These are phyloP conservation scores for Chlorella sp. DNA, from an alignment of 139 green algal genomes.

Conservation along the genomic window DNA sequence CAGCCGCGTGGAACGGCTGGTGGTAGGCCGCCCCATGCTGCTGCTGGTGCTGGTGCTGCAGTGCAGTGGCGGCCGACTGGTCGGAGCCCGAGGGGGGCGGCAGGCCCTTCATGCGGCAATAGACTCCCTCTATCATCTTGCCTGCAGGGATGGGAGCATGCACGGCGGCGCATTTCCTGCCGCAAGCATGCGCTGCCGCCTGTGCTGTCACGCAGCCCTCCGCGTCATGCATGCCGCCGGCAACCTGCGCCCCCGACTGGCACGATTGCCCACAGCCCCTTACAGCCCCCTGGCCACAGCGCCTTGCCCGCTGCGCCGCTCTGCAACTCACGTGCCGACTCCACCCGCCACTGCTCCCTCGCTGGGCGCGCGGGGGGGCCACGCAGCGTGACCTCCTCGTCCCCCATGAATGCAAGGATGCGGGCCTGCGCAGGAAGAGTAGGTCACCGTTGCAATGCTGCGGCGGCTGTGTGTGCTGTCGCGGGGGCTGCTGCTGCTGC, in stretches of 20 bases:
- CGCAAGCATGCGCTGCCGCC: too few species aligned
- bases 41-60: conserved; percentile 20
- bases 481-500: too few species aligned
- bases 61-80: conserved; percentile 13
- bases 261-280: too few species aligned
- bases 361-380: not conserved
- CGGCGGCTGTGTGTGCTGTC: not conserved
- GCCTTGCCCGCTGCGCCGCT: not conserved
- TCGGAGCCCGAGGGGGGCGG: not conserved
- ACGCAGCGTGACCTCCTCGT: not conserved
- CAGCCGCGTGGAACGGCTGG: not conserved
- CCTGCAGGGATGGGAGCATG: conserved; percentile 4
- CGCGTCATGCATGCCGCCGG: too few species aligned
- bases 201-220: too few species aligned
- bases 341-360: conserved; percentile 18
- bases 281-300: too few species aligned
- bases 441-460: too few species aligned
- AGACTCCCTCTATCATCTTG: conserved; percentile 14
- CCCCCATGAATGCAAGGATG: conserved; percentile 43
- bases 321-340: conserved; percentile 17
- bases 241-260: too few species aligned
- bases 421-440: conserved; percentile 40
- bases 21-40: not conserved
- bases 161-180: too few species aligned
- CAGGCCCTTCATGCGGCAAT: conserved; percentile 13